phyloP scores from a whole-genome alignment of 1,139 yeast species.

The Yamadazyma sp. region DNA sequence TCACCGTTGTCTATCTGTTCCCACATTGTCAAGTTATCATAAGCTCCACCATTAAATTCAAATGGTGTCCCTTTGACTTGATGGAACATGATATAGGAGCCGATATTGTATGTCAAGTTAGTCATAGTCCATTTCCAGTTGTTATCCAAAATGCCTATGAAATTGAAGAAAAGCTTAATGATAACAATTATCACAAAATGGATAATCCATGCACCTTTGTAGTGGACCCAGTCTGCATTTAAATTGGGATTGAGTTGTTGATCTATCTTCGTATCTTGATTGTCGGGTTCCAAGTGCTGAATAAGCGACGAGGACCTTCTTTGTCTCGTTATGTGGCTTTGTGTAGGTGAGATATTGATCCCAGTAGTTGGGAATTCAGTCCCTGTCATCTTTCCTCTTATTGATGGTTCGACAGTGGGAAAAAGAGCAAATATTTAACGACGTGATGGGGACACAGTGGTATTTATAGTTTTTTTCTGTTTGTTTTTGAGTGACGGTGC shows the following conservation, averaged over 20 bases:
- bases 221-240: slow-evolving; percentile 95
- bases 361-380: slow-evolving; percentile 12
- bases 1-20: slow-evolving; percentile 97
- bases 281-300: slow-evolving; percentile 90
- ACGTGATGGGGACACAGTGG: neutral
- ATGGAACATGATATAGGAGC: slow-evolving; percentile 95
- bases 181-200: slow-evolving; percentile 80
- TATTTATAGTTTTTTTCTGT: slow-evolving; percentile 2
- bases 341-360: slow-evolving; percentile 15
- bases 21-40: slow-evolving; percentile 97
- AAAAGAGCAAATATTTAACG: neutral
- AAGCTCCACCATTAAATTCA: slow-evolving; percentile 95
- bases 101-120: slow-evolving; percentile 83
- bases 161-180: slow-evolving; percentile 72
- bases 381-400: slow-evolving; percentile 1
- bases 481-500: slow-evolving; percentile 5
- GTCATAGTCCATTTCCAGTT: slow-evolving; percentile 95
- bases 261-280: slow-evolving; percentile 88
- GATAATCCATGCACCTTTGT: slow-evolving; percentile 93
- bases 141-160: slow-evolving; percentile 65
- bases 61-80: slow-evolving; percentile 96
- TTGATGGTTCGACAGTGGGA: neutral
- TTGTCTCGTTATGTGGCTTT: slow-evolving; percentile 29
- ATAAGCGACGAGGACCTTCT: slow-evolving; percentile 56
- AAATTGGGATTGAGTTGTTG: slow-evolving; percentile 86